Percentiles rank a stretch among this genome's conserved stretches.
These are phyloP conservation scores for Pneumocystis jirovecii DNA, from an alignment of 1,139 yeast species.

Conservation along the genomic window DNA sequence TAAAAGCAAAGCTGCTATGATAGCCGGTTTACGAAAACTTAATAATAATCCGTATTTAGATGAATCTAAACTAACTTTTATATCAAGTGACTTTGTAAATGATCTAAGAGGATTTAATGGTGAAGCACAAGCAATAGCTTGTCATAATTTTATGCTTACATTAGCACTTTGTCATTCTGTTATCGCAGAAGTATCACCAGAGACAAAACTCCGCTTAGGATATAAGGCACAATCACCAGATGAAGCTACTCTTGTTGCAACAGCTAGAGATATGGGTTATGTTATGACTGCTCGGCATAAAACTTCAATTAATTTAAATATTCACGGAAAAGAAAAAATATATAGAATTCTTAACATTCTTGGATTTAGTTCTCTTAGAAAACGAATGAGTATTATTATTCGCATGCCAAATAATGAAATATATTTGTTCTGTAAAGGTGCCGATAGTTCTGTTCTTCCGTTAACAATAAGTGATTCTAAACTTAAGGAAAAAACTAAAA, in stretches of 20 bases:
- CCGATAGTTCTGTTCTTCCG: constrained; percentile 65
- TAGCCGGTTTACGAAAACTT: constrained; percentile 35
- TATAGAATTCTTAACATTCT: constrained; percentile 62
- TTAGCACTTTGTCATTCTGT: constrained; percentile 88
- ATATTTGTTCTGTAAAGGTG: constrained; percentile 74
- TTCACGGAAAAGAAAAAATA: constrained; percentile 59
- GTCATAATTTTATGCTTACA: constrained; percentile 70
- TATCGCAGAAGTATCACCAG: constrained; percentile 42
- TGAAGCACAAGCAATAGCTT: constrained; percentile 44
- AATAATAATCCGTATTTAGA: constrained; percentile 43
- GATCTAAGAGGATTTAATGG: constrained; percentile 41
- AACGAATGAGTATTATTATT: constrained; percentile 89
- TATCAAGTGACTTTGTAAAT: constrained; percentile 49
- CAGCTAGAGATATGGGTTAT: constrained; percentile 86
- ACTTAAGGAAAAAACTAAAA: constrained; percentile 52
- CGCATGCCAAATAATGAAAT: constrained; percentile 42
- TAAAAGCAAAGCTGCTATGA: constrained; percentile 52
- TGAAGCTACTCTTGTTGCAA: constrained; percentile 87
- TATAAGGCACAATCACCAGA: constrained; percentile 97
- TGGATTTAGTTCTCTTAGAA: constrained; percentile 82
- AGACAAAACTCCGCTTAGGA: constrained; percentile 41
- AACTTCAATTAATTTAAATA: constrained; percentile 49
- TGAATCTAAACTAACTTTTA: constrained; percentile 59
- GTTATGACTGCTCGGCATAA: constrained; percentile 64
- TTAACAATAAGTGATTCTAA: constrained; percentile 37